phyloP scores from a whole-genome alignment of 2,329 filamentous ascomycete species.

The Pseudogymnoascus sp. region DNA sequence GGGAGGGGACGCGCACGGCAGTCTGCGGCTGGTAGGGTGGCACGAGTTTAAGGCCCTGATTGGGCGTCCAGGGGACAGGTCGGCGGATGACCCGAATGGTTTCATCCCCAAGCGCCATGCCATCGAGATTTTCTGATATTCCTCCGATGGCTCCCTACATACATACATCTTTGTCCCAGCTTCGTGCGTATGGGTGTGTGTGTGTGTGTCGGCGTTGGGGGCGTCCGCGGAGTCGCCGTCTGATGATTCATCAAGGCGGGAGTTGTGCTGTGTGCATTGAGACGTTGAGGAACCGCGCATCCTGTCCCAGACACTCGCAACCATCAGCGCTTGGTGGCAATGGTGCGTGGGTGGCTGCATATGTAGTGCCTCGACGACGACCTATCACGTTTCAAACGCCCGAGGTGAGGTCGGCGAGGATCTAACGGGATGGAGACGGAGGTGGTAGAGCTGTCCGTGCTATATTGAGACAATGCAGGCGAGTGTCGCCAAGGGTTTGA shows the following conservation, averaged over 20 bases:
- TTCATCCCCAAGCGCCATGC: neutral
- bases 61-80: constrained; percentile 1
- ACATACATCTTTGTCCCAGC: no score
- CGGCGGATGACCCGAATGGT: constrained; percentile 5
- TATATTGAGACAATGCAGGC: neutral
- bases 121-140: neutral
- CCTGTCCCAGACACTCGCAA: neutral
- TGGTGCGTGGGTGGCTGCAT: constrained; percentile 8
- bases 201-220: no score
- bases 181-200: no score
- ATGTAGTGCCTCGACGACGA: neutral
- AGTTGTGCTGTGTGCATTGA: neutral
- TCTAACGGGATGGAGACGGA: neutral
- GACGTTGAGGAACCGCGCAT: neutral
- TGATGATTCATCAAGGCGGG: neutral
- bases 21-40: constrained; percentile 5
- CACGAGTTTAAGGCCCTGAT: constrained; percentile 9
- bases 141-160: neutral
- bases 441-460: neutral
- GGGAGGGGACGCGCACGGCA: neutral
- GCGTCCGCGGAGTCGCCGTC: neutral
- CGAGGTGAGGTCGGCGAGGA: neutral
- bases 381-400: constrained; percentile 7
- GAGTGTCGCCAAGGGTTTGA: neutral
- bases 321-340: constrained; percentile 7